Evolutionary conservation across 345 rosid species (phyloP).

Genomic region (Lepidium africanum): DNA sequence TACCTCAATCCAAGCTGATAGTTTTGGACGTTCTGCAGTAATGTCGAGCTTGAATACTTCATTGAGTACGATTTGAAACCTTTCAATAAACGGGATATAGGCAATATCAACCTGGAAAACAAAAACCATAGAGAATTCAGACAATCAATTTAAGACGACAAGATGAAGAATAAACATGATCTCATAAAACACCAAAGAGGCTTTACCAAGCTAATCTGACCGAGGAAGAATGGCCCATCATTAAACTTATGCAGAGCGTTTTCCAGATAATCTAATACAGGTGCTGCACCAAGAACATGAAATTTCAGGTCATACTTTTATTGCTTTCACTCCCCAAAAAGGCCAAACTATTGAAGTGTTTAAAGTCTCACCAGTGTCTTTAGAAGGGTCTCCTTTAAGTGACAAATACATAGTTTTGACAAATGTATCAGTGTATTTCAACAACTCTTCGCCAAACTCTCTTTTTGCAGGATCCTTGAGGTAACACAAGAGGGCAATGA

Average conservation of each 20-base stretch:
- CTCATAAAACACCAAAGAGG: not conserved
- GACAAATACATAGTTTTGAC: constrained; percentile 29
- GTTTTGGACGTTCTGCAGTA: constrained; percentile 63
- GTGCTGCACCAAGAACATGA: constrained; percentile 34
- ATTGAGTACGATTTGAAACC: constrained; percentile 43
- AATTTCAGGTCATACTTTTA: not conserved
- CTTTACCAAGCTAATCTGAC: constrained; percentile 65
- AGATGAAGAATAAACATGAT: not conserved
- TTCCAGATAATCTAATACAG: constrained; percentile 72
- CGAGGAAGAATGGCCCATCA: constrained; percentile 91
- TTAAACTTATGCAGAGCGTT: constrained; percentile 51
- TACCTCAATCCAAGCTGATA: constrained; percentile 78
- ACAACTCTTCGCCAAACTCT: constrained; percentile 56
- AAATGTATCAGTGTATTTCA: constrained; percentile 55
- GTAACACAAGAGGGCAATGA: not conserved
- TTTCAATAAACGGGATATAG: constrained; percentile 60
- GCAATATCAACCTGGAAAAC: constrained; percentile 63
- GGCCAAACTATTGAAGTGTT: not conserved
- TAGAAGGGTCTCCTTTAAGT: constrained; percentile 53
- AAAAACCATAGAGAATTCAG: not conserved
- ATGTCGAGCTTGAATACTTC: constrained; percentile 50
- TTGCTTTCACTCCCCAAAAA: not conserved
- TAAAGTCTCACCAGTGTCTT: constrained; percentile 45
- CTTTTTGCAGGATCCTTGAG: constrained; percentile 61
- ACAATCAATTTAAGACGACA: not conserved